phyloP scores from a whole-genome alignment of 495 filamentous ascomycete genomes.

The Glonium stellatum region DNA sequence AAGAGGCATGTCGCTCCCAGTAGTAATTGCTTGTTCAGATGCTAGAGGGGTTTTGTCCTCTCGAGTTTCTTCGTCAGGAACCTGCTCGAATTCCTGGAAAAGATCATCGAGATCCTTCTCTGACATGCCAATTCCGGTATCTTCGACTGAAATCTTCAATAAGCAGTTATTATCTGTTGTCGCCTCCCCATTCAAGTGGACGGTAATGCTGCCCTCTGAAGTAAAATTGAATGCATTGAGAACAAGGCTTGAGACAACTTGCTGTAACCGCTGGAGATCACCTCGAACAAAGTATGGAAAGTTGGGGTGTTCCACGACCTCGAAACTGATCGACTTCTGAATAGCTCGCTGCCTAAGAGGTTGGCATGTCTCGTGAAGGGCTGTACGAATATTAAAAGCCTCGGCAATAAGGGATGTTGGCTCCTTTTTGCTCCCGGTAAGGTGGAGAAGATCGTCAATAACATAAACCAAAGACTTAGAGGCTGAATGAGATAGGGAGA shows the following conservation, averaged over 20 bases:
- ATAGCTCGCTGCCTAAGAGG: slow-evolving; percentile 5
- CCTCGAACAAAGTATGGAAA: slow-evolving; percentile 6
- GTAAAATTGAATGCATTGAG: slow-evolving; percentile 11
- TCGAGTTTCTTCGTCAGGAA: slow-evolving; percentile 5
- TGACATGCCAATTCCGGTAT: slow-evolving; percentile 12
- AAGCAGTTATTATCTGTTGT: neutral
- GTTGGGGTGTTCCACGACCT: slow-evolving; percentile 2
- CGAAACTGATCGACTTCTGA: slow-evolving; percentile 7
- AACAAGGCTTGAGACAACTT: slow-evolving; percentile 9
- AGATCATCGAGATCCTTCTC: slow-evolving; percentile 11
- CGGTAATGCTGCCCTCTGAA: slow-evolving; percentile 3
- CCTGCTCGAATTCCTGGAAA: slow-evolving; percentile 12
- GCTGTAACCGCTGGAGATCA: slow-evolving; percentile 12
- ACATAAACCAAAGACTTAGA: slow-evolving; percentile 15
- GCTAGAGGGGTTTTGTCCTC: neutral
- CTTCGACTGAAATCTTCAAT: slow-evolving; percentile 7
- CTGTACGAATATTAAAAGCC: slow-evolving; percentile 7
- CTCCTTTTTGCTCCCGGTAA: slow-evolving; percentile 3
- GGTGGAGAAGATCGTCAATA: slow-evolving; percentile 12
- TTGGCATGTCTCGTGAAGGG: neutral
- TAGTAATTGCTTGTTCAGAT: neutral
- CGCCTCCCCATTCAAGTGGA: neutral
- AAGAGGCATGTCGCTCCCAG: neutral
- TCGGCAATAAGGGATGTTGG: neutral
- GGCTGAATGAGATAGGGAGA: slow-evolving; percentile 9